Evolutionary conservation across 768 basidiomycete species (phyloP), one percentile per base, ranked within the genome.

Genomic region (Suillus cothurnatus): DNA sequence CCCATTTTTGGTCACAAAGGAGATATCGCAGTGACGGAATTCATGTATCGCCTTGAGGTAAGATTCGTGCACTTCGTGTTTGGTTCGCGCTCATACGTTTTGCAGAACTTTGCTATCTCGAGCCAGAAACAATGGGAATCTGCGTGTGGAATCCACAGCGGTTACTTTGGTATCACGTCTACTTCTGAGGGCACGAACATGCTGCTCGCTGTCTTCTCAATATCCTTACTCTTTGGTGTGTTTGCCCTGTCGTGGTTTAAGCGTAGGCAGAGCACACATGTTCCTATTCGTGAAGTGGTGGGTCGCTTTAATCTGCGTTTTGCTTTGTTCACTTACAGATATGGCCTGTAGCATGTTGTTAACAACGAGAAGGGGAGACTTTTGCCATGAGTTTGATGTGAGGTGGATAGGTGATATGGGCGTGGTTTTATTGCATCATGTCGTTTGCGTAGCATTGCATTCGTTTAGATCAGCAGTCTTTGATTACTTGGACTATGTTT

Each of bases 11-110:
- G 84, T 47, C 86, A 90, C 78, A 80, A 85, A 55, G 85, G 85
- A 64, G 86, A 90, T 69, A 87, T 94, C 63, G 89, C 90, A 45
- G 82, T 92, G 69, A 92, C 91, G 32, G 90, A 92, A 74, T 93
- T 93, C 79, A 88, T 92, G 76, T 91, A 92, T 80, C 85, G 87
- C 55, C 82, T 90, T 57, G 88, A 92, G 85, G 92, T 91, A 70
- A n/a, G 79, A 75, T 23, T 31, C 19, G 28, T 12, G 7, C 11
- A 17, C 5, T 32, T 23, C 14, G 41, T 12, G 36, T 45, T 28
- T 66, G 49, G 23, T 57, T 61, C 34, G 17, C 31, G 41, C n/a
- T 67, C 36, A 50, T 17, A 17, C 43, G 32, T 47, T 21, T 31
- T 34, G 34, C n/a, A 82, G 81, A 76, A 76, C 63, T 75, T 78